Percentiles rank a stretch among this genome's conserved stretches.
Evolutionary conservation across 306 rosid species (phyloP).

Genomic region (Cicer pinnatifidum): DNA sequence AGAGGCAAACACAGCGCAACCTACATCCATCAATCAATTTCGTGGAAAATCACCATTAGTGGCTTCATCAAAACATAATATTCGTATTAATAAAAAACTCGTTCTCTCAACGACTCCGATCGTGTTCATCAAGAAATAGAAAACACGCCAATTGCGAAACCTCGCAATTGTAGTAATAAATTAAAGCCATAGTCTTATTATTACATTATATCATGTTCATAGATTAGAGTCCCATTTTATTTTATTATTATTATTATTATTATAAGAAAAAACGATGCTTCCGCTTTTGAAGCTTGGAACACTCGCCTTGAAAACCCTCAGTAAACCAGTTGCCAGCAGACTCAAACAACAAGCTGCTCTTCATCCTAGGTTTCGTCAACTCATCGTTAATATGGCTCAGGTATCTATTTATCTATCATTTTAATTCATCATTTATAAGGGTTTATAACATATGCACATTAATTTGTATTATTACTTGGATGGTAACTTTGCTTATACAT

Average conservation of each 20-base stretch:
- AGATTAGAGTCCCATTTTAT: too few species aligned
- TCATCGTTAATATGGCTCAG: slow-evolving; percentile 77
- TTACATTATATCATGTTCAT: too few species aligned
- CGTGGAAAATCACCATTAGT: too few species aligned
- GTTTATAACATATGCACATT: background rate
- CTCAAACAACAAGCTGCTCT: slow-evolving; percentile 73
- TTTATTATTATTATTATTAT: too few species aligned
- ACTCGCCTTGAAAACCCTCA: slow-evolving; percentile 72
- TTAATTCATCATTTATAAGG: background rate
- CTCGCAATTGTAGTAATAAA: background rate
- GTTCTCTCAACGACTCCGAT: too few species aligned
- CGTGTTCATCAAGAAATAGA: background rate
- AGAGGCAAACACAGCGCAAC: too few species aligned
- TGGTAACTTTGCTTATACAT: background rate
- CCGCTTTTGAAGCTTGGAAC: slow-evolving; percentile 90
- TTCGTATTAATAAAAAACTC: too few species aligned
- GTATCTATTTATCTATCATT: background rate
- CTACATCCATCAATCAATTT: too few species aligned
- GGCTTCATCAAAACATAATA: too few species aligned
- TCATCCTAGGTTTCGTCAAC: slow-evolving; percentile 81
- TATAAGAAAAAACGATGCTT: slow-evolving; percentile 33
- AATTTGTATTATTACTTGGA: background rate
- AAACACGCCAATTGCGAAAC: background rate
- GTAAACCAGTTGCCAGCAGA: slow-evolving; percentile 82
- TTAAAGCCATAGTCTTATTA: too few species aligned